Conservation (phyloP, 2,329 filamentous ascomycete genomes). For the Paecilomyces sp. region DNA sequence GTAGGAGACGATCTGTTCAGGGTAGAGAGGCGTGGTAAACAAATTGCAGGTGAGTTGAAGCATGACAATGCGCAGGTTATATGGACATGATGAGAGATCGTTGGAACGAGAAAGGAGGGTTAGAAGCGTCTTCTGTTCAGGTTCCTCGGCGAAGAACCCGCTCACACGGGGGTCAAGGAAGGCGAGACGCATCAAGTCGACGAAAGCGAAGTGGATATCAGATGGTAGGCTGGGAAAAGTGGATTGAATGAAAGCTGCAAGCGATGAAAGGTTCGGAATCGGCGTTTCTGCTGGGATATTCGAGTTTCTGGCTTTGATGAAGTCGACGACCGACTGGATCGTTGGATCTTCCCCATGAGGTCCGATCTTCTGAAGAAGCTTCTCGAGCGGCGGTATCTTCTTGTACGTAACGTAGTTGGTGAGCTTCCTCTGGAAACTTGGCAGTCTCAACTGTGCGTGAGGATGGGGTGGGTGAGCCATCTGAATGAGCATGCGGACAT, state of each 20-base stretch:
- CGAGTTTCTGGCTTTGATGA: constrained; percentile 57
- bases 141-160: constrained; percentile 75
- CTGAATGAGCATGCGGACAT: constrained; percentile 65
- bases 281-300: constrained; percentile 58
- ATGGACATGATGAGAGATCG: constrained; percentile 56
- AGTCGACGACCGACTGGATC: constrained; percentile 60
- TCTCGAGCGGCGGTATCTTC: constrained; percentile 75
- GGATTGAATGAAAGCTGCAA: constrained; percentile 55
- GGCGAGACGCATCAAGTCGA: constrained; percentile 77
- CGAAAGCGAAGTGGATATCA: constrained; percentile 66
- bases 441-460: constrained; percentile 64
- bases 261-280: constrained; percentile 61
- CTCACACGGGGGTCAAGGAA: constrained; percentile 72
- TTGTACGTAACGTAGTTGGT: constrained; percentile 65
- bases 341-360: constrained; percentile 50
- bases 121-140: constrained; percentile 54
- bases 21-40: constrained; percentile 68
- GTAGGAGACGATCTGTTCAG: constrained; percentile 53
- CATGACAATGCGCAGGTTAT: constrained; percentile 74
- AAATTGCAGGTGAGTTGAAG: constrained; percentile 80
- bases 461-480: constrained; percentile 70
- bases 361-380: constrained; percentile 74
- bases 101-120: constrained; percentile 51
- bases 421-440: constrained; percentile 58
- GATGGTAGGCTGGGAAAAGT: constrained; percentile 51